Evolutionary conservation across 306 rosid species (phyloP).

Genomic region (Glycine tomentella): DNA sequence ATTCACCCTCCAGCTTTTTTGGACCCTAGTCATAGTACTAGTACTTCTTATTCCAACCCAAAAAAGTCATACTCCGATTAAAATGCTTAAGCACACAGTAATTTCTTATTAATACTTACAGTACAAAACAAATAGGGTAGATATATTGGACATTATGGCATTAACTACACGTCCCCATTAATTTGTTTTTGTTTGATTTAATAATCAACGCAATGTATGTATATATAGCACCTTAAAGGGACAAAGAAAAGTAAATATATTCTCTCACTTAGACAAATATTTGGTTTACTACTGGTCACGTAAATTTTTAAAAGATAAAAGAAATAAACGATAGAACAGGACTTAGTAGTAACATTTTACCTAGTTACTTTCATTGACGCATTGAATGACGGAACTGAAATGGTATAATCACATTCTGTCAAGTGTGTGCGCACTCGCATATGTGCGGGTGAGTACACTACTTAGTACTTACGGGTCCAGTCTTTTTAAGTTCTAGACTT

Average conservation of each 20-base stretch:
- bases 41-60: slow-evolving; percentile 37
- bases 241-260: slow-evolving; percentile 29
- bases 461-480: not conserved
- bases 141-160: slow-evolving; percentile 37
- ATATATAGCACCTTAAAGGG: not conserved
- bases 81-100: slow-evolving; percentile 44
- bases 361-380: not conserved
- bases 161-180: slow-evolving; percentile 9
- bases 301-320: not conserved
- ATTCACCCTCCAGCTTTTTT: slow-evolving; percentile 57
- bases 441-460: slow-evolving; percentile 9
- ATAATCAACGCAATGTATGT: too few species aligned
- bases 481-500: not conserved
- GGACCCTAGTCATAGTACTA: slow-evolving; percentile 39
- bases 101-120: slow-evolving; percentile 26
- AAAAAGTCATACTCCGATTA: slow-evolving; percentile 41
- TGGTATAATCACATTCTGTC: slow-evolving; percentile 4
- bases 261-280: not conserved
- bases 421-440: not conserved
- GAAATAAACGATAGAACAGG: not conserved
- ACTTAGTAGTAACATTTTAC: too few species aligned
- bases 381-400: not conserved
- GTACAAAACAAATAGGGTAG: slow-evolving; percentile 5
- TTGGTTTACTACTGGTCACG: not conserved
- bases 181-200: slow-evolving; percentile 13